Base-by-base conservation (phyloP, 352 stramenopile species). In the Globisporangium sylvaticum region DNA sequence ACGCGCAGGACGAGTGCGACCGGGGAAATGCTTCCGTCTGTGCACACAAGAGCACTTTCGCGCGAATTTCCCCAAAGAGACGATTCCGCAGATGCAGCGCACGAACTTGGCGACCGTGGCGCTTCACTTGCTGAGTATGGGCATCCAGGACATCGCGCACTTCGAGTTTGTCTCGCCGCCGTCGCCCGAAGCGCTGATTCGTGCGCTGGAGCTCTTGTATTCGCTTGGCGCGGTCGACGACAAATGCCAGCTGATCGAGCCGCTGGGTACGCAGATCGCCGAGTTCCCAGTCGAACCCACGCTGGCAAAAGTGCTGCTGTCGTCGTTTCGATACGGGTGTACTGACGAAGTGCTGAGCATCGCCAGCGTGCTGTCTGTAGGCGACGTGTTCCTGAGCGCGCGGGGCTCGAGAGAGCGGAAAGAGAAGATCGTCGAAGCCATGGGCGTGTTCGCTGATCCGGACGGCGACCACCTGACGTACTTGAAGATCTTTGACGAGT, bases 241-340 rank as follows among this genome's bases (percentile, higher is more conserved):
- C 1, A 63, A 79, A 0, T 89, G 83, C 63, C 78, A 69, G 27
- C 76, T 95, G 6, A 67, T 90, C 1, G 87, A 95, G 25, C 74
- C 83, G 20, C 75, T 99, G 31, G 97, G 98, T 8, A 81, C 90
- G 12, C 88, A 97, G 39, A 99, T 99, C 95, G 89, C 87, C 46
- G 94, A 99, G 67, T 99, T 99, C 73, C 98, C 98, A 5, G 78
- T 99, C 20, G 97, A 98, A 46, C 97, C 97, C 32, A 84, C 89
- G 32, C 65, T 95, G 27, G 86, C 84, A 1, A 91, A 87, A 52
- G 82, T 89, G 27, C 66, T 95, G 34, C 58, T 93, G 0, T 71
- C 81, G n/a, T 92, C 87, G 0, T 80, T 89, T 39, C 63, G 74
- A 27, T 90, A 85, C 46, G 61, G 71, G 1, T 99, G 97, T 74